Conservation (phyloP, 1,284 basidiomycete genomes). For the Violaceomyces palustris region DNA sequence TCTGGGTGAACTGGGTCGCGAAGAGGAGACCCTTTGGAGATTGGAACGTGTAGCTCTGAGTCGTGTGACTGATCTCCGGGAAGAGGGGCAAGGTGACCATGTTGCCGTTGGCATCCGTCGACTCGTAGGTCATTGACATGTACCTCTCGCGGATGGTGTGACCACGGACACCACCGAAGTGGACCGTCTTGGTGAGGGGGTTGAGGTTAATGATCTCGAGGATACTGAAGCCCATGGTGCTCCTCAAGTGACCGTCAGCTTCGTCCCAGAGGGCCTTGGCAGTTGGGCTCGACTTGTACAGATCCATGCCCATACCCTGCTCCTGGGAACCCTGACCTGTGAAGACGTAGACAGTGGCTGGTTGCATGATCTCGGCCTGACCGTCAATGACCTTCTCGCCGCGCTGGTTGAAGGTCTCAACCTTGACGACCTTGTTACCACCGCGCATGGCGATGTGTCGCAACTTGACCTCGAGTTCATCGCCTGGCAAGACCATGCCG, state of each 20-base stretch:
- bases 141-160: constrained; percentile 95
- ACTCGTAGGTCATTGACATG: constrained; percentile 97
- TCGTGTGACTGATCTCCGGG: constrained; percentile 42
- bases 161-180: constrained; percentile 98
- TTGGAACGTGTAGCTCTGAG: constrained; percentile 77
- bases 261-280: constrained; percentile 95
- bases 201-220: constrained; percentile 67
- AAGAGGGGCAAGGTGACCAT: constrained; percentile 51
- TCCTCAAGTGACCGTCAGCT: constrained; percentile 85
- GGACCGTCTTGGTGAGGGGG: constrained; percentile 67
- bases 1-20: constrained; percentile 97
- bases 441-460: constrained; percentile 44
- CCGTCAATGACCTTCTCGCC: constrained; percentile 90
- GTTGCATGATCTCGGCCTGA: constrained; percentile 82
- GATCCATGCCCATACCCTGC: constrained; percentile 97
- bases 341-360: constrained; percentile 83
- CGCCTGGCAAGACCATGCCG: constrained; percentile 94
- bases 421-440: constrained; percentile 71
- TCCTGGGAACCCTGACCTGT: constrained; percentile 98
- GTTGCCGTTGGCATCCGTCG: constrained; percentile 82
- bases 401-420: constrained; percentile 77
- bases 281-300: constrained; percentile 85
- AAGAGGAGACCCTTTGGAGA: constrained; percentile 91
- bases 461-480: constrained; percentile 80
- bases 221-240: constrained; percentile 93